Conservation (phyloP, 1,139 yeast genomes). For the Suhomyces panamericanus region DNA sequence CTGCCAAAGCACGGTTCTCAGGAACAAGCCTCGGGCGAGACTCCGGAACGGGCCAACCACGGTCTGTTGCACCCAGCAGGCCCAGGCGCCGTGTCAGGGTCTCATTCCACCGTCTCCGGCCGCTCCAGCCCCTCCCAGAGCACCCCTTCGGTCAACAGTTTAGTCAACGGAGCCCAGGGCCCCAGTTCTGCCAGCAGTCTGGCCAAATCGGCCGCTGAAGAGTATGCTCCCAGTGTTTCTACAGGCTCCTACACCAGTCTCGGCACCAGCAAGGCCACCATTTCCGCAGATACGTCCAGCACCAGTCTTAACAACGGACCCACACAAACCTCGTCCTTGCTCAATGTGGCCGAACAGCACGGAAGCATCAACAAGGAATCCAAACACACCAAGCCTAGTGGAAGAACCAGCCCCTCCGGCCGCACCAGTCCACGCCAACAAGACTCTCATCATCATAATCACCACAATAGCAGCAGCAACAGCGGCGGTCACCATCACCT, state of each 20-base stretch:
- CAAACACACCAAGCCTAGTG: neutral
- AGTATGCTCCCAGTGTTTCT: neutral
- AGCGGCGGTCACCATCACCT: constrained; percentile 22
- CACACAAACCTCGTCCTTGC: neutral
- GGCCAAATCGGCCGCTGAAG: neutral
- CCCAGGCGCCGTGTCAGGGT: too few relatives aligned
- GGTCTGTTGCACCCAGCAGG: too few relatives aligned
- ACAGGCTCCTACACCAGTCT: neutral
- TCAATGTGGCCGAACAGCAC: neutral
- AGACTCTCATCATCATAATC: neutral
- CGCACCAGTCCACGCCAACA: neutral
- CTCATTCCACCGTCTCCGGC: too few relatives aligned
- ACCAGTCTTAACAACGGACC: neutral
- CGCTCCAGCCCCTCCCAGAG: too few relatives aligned
- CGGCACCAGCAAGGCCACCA: neutral
- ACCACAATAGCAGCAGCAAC: too few relatives aligned
- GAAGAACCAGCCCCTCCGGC: neutral
- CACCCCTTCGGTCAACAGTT: too few relatives aligned
- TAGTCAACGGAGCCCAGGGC: too few relatives aligned
- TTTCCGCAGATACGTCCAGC: neutral
- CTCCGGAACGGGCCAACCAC: too few relatives aligned
- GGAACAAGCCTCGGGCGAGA: too few relatives aligned
- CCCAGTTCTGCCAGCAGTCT: neutral
- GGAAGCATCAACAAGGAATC: neutral
- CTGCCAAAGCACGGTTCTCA: too few relatives aligned